Evolutionary conservation across 2,329 filamentous ascomycete genomes (phyloP).

Genomic region (Clarireedia monteithiana): DNA sequence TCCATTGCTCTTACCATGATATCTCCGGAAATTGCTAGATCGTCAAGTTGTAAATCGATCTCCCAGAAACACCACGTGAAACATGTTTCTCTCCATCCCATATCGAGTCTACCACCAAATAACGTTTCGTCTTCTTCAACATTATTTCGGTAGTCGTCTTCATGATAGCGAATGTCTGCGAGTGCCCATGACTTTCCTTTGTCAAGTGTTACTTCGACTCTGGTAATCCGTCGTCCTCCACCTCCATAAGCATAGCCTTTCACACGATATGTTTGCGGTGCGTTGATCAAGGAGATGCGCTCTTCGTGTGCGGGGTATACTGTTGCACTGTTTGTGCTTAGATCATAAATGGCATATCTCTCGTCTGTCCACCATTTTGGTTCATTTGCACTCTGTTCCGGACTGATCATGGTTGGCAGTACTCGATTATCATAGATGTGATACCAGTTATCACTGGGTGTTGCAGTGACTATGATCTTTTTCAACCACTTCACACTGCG

Average conservation of each 20-base stretch:
- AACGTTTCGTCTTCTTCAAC: constrained; percentile 51
- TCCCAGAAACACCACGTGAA: constrained; percentile 96
- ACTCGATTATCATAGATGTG: constrained; percentile 92
- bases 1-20: constrained; percentile 85
- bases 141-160: constrained; percentile 70
- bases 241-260: constrained; percentile 85
- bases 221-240: constrained; percentile 73
- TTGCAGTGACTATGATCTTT: constrained; percentile 66
- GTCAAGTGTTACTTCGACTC: constrained; percentile 77
- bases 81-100: constrained; percentile 71
- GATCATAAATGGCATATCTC: constrained; percentile 85
- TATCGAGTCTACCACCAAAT: constrained; percentile 70
- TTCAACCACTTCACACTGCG: constrained; percentile 92
- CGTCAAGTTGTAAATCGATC: constrained; percentile 54
- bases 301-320: constrained; percentile 77
- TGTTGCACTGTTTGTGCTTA: constrained; percentile 79
- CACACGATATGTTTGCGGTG: constrained; percentile 50
- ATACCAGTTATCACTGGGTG: constrained; percentile 88
- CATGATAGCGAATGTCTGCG: constrained; percentile 71
- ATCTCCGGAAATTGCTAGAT: constrained; percentile 58
- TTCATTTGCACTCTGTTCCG: constrained; percentile 68
- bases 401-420: constrained; percentile 76
- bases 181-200: constrained; percentile 74
- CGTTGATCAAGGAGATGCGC: constrained; percentile 42
- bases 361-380: constrained; percentile 81